Evolutionary conservation across 176 grass and related monocot species (phyloP).

Genomic region (Echinochloa phyllopogon): DNA sequence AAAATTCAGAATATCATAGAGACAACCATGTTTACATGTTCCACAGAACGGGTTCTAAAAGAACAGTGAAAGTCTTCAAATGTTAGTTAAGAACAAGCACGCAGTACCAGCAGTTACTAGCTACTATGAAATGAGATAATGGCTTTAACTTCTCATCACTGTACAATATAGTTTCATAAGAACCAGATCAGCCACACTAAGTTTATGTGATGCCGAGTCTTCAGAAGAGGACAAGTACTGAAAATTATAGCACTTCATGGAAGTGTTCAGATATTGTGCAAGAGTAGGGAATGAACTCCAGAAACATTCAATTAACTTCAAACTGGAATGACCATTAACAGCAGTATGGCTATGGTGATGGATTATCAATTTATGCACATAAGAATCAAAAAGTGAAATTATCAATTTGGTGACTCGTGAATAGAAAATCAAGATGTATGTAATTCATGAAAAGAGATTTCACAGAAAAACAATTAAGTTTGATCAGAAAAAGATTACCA

Average conservation of each 20-base stretch:
- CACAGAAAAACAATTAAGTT: neutral
- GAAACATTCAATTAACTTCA: too few species aligned
- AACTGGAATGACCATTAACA: neutral
- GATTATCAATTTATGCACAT: neutral
- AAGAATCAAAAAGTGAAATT: neutral
- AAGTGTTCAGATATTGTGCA: neutral
- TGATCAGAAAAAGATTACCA: slow-evolving; percentile 48
- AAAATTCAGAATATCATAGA: neutral
- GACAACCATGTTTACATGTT: neutral
- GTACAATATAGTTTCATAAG: slow-evolving; percentile 9
- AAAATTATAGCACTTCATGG: neutral
- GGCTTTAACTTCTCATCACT: neutral
- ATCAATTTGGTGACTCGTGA: neutral
- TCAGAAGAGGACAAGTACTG: neutral
- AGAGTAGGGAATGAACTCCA: too few species aligned
- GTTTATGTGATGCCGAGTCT: neutral
- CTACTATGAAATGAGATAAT: slow-evolving; percentile 3
- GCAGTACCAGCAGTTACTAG: neutral
- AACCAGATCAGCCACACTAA: neutral
- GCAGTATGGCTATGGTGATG: neutral
- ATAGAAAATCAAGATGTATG: neutral
- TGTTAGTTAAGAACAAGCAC: neutral
- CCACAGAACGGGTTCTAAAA: neutral
- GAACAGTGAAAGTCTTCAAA: neutral
- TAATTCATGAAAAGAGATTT: neutral